Conservation (phyloP, 768 basidiomycete species). For the Termitomyces sp. region DNA sequence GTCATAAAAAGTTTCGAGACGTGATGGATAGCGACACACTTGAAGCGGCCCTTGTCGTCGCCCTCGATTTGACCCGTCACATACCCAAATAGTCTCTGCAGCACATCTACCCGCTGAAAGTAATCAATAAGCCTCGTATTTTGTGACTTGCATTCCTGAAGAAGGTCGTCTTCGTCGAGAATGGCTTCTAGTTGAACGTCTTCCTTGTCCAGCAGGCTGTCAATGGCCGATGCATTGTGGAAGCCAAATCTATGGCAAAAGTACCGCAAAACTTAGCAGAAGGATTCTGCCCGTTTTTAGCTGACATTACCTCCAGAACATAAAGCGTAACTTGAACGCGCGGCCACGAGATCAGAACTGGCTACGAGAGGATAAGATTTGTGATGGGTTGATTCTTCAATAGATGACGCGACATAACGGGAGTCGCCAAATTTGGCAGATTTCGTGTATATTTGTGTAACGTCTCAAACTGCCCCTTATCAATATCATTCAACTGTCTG, state of each 20-base stretch:
- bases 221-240: constrained; percentile 84
- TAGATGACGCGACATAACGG: constrained; percentile 8
- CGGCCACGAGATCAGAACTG: constrained; percentile 12
- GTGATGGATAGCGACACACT: constrained; percentile 45
- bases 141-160: constrained; percentile 94
- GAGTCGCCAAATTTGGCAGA: constrained; percentile 10
- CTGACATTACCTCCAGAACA: constrained; percentile 49
- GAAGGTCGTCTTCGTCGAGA: constrained; percentile 87
- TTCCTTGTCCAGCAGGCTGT: constrained; percentile 86
- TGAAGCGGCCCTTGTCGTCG: constrained; percentile 73
- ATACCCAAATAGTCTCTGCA: constrained; percentile 77
- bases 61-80: constrained; percentile 84
- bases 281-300: constrained; percentile 17
- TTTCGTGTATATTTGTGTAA: background rate
- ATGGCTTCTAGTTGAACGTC: constrained; percentile 87
- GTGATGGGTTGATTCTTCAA: background rate
- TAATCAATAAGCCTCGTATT: constrained; percentile 88
- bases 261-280: constrained; percentile 24
- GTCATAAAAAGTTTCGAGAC: background rate
- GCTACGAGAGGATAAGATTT: constrained; percentile 7
- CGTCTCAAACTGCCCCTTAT: background rate
- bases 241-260: constrained; percentile 74
- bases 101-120: constrained; percentile 74
- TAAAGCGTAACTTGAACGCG: constrained; percentile 19
- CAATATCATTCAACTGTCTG: background rate